These are phyloP conservation scores for Hymenoscyphus linearis DNA, from an alignment of 2,329 filamentous ascomycete genomes.

Conservation along the genomic window DNA sequence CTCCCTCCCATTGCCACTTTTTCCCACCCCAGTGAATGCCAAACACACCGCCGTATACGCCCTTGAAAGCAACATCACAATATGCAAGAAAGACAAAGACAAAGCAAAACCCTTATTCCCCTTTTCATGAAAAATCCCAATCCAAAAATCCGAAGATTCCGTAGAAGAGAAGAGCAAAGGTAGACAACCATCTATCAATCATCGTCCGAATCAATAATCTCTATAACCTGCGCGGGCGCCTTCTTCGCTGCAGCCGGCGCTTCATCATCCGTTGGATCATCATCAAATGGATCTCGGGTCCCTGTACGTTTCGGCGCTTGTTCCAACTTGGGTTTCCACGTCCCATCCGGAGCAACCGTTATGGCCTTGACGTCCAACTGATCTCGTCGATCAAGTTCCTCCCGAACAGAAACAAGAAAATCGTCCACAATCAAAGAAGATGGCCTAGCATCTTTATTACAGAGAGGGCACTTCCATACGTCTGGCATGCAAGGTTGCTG, in stretches of 20 bases:
- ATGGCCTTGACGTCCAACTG: slow-evolving; percentile 54
- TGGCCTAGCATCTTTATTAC: slow-evolving; percentile 71
- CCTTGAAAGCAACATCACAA: background rate
- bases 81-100: background rate
- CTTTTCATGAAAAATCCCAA: background rate
- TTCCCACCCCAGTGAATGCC: background rate
- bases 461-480: slow-evolving; percentile 84
- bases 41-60: background rate
- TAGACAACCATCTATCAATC: background rate
- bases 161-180: background rate
- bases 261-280: slow-evolving; percentile 12
- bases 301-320: slow-evolving; percentile 20
- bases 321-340: slow-evolving; percentile 52
- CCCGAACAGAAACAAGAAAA: slow-evolving; percentile 62
- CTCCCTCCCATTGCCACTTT: background rate
- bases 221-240: slow-evolving; percentile 7
- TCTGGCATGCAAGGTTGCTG: slow-evolving; percentile 55
- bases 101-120: background rate
- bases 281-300: slow-evolving; percentile 21
- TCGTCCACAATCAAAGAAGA: slow-evolving; percentile 64
- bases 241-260: background rate
- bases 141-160: background rate
- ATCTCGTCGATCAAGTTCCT: slow-evolving; percentile 44
- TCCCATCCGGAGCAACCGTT: slow-evolving; percentile 56
- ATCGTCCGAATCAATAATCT: slow-evolving; percentile 28